Percentiles rank a stretch among this genome's conserved stretches.
phyloP scores from a whole-genome alignment of 2,329 filamentous ascomycete species.

The Fusarium nelsonii region DNA sequence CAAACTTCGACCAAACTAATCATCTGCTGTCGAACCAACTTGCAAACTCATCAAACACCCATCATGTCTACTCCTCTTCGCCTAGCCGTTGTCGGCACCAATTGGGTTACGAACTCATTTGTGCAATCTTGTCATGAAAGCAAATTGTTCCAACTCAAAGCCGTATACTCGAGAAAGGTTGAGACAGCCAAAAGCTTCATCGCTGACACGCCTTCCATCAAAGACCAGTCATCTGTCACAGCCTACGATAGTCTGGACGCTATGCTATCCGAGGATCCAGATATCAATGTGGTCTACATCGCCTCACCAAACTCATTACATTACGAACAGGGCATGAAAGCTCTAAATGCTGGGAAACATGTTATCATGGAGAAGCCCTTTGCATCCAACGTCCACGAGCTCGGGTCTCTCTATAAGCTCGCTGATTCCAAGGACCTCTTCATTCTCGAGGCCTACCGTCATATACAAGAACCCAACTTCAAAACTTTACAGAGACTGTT shows the following conservation, averaged over 20 bases:
- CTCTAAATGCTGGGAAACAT: conserved; percentile 26
- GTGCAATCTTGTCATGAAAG: conserved; percentile 39
- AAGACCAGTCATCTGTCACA: conserved; percentile 5
- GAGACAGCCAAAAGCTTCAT: conserved; percentile 34
- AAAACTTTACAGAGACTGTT: conserved; percentile 27
- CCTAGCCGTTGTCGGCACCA: conserved; percentile 38
- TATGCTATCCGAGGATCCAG: conserved; percentile 15
- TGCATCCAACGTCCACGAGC: conserved; percentile 31
- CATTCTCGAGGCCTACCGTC: conserved; percentile 36
- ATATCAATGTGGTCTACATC: conserved; percentile 32
- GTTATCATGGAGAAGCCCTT: conserved; percentile 41
- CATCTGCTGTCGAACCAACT: no score
- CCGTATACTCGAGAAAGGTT: conserved; percentile 35
- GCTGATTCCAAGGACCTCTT: conserved; percentile 32
- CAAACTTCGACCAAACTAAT: fast-evolving
- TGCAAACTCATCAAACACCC: not conserved
- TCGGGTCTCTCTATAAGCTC: conserved; percentile 25
- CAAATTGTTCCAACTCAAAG: conserved; percentile 23
- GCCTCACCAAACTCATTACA: conserved; percentile 41
- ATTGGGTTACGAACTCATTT: conserved; percentile 43
- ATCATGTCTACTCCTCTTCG: conserved; percentile 34
- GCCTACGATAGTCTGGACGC: conserved; percentile 29
- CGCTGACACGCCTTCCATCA: conserved; percentile 29
- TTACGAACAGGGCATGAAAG: conserved; percentile 28
- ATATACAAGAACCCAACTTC: conserved; percentile 43